phyloP scores from a whole-genome alignment of 352 stramenopile species.

The Phytophthora tentaculata region DNA sequence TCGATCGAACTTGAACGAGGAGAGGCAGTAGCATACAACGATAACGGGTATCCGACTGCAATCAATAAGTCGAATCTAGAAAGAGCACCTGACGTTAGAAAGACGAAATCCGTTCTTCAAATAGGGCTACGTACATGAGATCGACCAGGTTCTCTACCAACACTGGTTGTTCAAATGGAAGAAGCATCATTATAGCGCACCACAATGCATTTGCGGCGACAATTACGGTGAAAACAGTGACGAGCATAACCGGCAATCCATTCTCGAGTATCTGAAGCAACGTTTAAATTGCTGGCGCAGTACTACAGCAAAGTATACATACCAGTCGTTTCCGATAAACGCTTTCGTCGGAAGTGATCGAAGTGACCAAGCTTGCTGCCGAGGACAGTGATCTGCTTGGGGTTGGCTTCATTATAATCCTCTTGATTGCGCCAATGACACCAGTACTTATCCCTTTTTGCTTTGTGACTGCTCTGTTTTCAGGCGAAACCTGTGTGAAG shows the following conservation, averaged over 20 bases:
- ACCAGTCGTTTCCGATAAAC: neutral
- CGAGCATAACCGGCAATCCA: neutral
- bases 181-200: neutral
- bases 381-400: neutral
- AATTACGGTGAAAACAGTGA: constrained; percentile 15
- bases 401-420: neutral
- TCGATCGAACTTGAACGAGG: constrained; percentile 28
- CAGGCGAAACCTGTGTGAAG: neutral
- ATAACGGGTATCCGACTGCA: constrained; percentile 24
- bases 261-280: constrained; percentile 5
- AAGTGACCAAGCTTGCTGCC: neutral
- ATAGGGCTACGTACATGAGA: neutral
- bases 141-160: constrained; percentile 12
- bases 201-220: constrained; percentile 9
- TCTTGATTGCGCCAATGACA: neutral
- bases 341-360: neutral
- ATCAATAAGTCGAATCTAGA: constrained; percentile 34
- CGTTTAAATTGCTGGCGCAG: neutral
- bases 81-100: neutral
- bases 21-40: constrained; percentile 19
- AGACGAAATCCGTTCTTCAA: neutral
- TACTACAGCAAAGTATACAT: neutral
- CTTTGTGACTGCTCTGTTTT: neutral
- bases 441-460: neutral
- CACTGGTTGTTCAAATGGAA: constrained; percentile 1